Base-by-base conservation (phyloP, 257 asterid species). In the Petrea volubilis region DNA sequence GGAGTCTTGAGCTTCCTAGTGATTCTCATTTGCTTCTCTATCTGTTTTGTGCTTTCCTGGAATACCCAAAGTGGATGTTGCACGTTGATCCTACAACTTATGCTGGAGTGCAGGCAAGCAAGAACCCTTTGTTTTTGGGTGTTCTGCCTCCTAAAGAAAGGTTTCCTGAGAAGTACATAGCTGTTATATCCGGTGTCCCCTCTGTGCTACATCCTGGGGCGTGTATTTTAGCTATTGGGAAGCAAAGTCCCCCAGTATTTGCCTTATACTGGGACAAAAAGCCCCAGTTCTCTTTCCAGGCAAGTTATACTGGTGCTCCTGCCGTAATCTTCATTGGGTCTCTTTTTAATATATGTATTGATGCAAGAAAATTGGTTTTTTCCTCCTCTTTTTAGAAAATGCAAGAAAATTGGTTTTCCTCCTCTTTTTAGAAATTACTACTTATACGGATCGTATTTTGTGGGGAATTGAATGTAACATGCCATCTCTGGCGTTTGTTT, bases 231-330 rank as follows among this genome's bases (percentile, higher is more conserved):
- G 90, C 97, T 28, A 89, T 90, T 62, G 97, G 99, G 75, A 91
- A 86, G 87, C 96, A 91, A 84, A 82, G 88, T 34, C 90, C 97
- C 70, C 96, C 99, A 7, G 69, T 85, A 41, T 89, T 91, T 75
- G 96, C 86, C 51, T 79, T 88, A 62, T 94, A 86, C 85, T 91
- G 97, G 97, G 97, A 94, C 77, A 94, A 85, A 78, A 91, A 84
- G 84, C 87, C 90, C 70, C 99, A 94, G 76, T 91, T 89, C 79
- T 89, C 97, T 77, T 88, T 94, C 80, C 99, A 91, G 95, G 99
- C 77, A 89, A 85, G 87, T 74, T 57, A 59, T 41, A 36, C 13
- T 44, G 17, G 56, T 73, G 64, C 59, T 62, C 28, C 7, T 56
- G 59, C 79, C 52, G 33, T 3, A 49, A 43, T 64, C 70, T 66